These are phyloP conservation scores for Nakazawaea sp. DNA, from an alignment of 805 yeast genomes.

Conservation along the genomic window DNA sequence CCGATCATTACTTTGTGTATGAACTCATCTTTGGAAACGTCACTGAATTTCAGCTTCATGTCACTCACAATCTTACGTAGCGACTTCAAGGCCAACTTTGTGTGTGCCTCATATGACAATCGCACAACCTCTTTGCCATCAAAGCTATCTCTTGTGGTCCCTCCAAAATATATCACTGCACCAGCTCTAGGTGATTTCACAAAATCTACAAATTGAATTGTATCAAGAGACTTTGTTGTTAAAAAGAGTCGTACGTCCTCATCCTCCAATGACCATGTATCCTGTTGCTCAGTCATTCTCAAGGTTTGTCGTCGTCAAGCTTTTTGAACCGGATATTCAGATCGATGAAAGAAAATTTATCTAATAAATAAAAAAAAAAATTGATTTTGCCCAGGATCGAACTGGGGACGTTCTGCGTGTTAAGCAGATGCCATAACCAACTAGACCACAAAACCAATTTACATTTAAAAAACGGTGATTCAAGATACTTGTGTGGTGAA, in stretches of 20 bases:
- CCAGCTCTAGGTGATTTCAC: slow-evolving; percentile 39
- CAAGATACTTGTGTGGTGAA: not conserved
- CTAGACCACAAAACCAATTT: slow-evolving; percentile 93
- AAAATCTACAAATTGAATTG: slow-evolving; percentile 23
- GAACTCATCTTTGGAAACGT: slow-evolving; percentile 11
- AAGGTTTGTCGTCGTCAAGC: too few species aligned
- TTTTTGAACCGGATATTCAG: too few species aligned
- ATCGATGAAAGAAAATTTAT: too few species aligned
- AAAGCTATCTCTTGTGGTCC: slow-evolving; percentile 40
- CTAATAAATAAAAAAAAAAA: slow-evolving; percentile 25
- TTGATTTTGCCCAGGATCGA: slow-evolving; percentile 99
- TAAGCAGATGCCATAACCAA: slow-evolving; percentile 99
- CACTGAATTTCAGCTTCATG: slow-evolving; percentile 22
- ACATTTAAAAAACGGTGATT: not conserved
- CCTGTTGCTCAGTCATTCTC: too few species aligned
- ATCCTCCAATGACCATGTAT: not conserved
- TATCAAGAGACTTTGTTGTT: slow-evolving; percentile 16
- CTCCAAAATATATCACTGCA: slow-evolving; percentile 42
- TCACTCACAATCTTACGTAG: slow-evolving; percentile 26
- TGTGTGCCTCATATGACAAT: slow-evolving; percentile 40
- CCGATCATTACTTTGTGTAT: slow-evolving; percentile 32
- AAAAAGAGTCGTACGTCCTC: slow-evolving; percentile 16
- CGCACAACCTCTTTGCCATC: slow-evolving; percentile 31
- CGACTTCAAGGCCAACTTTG: slow-evolving; percentile 31
- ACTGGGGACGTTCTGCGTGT: slow-evolving; percentile 99